Conservation (phyloP, 768 basidiomycete genomes). For the Boletus sp. region DNA sequence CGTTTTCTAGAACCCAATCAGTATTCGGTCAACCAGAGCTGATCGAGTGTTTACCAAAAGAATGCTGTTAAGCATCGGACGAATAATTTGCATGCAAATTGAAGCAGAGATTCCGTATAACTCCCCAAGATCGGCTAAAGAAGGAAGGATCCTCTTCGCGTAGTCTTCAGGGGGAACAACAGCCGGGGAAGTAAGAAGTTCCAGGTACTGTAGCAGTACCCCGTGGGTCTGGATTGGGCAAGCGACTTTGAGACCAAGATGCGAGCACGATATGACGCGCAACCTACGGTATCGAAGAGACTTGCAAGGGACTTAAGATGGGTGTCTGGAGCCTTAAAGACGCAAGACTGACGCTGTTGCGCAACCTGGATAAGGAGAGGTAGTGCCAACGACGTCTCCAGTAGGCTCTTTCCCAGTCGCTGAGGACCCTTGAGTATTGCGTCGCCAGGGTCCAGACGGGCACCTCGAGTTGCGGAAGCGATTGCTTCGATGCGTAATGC, state of each 20-base stretch:
- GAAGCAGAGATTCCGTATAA: constrained; percentile 79
- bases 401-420: constrained; percentile 58
- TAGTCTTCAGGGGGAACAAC: constrained; percentile 72
- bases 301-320: constrained; percentile 84
- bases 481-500: constrained; percentile 84
- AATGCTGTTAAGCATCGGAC: constrained; percentile 69
- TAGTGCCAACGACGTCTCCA: constrained; percentile 73
- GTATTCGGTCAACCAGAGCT: constrained; percentile 1
- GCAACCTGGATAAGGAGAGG: constrained; percentile 91
- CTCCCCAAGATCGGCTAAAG: constrained; percentile 67
- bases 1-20: constrained; percentile 40
- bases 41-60: constrained; percentile 47
- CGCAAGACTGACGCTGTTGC: constrained; percentile 84
- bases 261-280: constrained; percentile 11
- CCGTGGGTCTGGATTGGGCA: constrained; percentile 70
- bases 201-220: constrained; percentile 87
- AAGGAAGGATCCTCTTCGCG: constrained; percentile 67
- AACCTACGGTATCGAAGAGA: constrained; percentile 83
- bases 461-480: constrained; percentile 74
- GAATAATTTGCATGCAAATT: constrained; percentile 91
- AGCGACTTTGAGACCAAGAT: constrained; percentile 21
- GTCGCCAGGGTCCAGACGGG: constrained; percentile 65
- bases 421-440: constrained; percentile 61
- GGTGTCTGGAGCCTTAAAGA: constrained; percentile 68
- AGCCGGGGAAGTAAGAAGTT: constrained; percentile 72